Percentiles rank a stretch among this genome's conserved stretches.
Evolutionary conservation across 768 basidiomycete genomes (phyloP).

Genomic region (Royoungia palumana): DNA sequence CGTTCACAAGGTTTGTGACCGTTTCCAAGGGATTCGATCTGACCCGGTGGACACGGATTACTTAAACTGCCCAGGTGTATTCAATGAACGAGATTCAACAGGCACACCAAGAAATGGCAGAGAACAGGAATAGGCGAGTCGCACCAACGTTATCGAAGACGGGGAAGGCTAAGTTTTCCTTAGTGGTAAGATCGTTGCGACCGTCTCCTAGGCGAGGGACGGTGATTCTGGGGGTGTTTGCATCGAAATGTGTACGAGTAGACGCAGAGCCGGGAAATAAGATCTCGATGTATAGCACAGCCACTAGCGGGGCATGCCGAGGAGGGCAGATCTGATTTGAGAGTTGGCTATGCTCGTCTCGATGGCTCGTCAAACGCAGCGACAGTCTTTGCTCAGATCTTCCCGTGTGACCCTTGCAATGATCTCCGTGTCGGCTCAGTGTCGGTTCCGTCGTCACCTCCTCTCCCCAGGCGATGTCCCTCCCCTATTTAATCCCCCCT

Average conservation of each 20-base stretch:
- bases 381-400: conserved; percentile 9
- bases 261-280: too few relatives aligned
- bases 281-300: neutral
- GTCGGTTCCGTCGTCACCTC: conserved; percentile 29
- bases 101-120: conserved; percentile 84
- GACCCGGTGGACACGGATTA: conserved; percentile 12
- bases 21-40: conserved; percentile 10
- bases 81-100: conserved; percentile 74
- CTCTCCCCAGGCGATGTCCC: conserved; percentile 27
- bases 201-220: conserved; percentile 18
- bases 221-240: conserved; percentile 5
- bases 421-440: conserved; percentile 21
- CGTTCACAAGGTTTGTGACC: conserved; percentile 64
- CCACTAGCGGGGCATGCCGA: conserved; percentile 6
- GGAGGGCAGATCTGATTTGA: neutral
- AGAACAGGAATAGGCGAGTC: conserved; percentile 54
- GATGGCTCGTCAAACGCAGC: conserved; percentile 8
- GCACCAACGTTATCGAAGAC: neutral
- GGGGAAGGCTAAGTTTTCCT: neutral
- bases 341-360: conserved; percentile 18
- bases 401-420: conserved; percentile 7
- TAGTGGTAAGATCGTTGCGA: conserved; percentile 34
- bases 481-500: conserved; percentile 26
- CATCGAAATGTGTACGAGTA: too few relatives aligned
- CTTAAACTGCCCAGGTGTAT: conserved; percentile 53